Evolutionary conservation across 1,284 basidiomycete species (phyloP).

Genomic region (Cutaneotrichosporon sp.): DNA sequence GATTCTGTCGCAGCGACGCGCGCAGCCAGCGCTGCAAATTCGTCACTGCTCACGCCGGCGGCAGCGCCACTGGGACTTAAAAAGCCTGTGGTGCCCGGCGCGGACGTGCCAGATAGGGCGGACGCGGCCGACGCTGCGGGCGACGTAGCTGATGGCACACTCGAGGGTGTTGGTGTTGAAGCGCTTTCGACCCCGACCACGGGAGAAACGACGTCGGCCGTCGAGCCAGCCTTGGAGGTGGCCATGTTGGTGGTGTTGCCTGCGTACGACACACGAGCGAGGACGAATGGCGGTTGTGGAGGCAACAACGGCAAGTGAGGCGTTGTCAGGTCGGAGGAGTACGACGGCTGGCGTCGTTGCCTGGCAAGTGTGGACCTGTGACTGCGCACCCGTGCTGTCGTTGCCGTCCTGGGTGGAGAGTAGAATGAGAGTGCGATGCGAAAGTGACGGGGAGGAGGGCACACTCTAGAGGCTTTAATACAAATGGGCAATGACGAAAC

Average conservation of each 20-base stretch:
- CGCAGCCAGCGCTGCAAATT: slow-evolving; percentile 22
- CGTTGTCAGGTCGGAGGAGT: too few relatives aligned
- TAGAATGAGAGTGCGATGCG: too few relatives aligned
- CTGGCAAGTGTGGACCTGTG: too few relatives aligned
- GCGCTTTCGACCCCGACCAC: neutral
- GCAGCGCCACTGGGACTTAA: neutral
- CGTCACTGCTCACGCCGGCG: neutral
- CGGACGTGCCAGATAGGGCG: neutral
- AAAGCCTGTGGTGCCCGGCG: neutral
- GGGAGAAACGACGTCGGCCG: neutral
- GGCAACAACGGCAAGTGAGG: too few relatives aligned
- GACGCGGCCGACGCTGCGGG: neutral
- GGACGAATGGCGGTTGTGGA: too few relatives aligned
- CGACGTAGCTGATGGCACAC: neutral
- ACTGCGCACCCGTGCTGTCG: too few relatives aligned
- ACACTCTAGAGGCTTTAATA: too few relatives aligned
- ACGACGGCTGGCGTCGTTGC: too few relatives aligned
- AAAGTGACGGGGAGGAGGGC: too few relatives aligned
- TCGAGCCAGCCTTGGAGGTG: neutral
- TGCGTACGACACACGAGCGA: too few relatives aligned
- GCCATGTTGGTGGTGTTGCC: neutral
- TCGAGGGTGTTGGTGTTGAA: neutral
- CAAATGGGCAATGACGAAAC: too few relatives aligned
- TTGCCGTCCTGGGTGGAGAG: too few relatives aligned
- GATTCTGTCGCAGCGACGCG: slow-evolving; percentile 35